Percentiles rank a stretch among this genome's conserved stretches.
Conservation (phyloP, 2,329 filamentous ascomycete species). For the Aaosphaeria arxii region DNA sequence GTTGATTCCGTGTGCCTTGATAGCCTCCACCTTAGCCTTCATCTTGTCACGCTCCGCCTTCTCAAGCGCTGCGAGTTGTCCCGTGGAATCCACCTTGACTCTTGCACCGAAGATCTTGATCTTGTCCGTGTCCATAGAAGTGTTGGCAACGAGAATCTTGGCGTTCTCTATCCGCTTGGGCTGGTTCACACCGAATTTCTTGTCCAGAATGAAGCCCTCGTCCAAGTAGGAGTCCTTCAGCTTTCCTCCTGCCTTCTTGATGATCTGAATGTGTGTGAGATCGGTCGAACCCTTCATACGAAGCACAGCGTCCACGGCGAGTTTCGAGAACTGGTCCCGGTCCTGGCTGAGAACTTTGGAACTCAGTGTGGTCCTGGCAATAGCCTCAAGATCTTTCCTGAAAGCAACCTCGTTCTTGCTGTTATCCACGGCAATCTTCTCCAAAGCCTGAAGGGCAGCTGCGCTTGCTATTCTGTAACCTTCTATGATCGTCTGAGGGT, state of each 20-base stretch:
- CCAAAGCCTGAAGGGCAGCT: slow-evolving; percentile 80
- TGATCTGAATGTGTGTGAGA: slow-evolving; percentile 96
- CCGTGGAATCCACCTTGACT: slow-evolving; percentile 93
- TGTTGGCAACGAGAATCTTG: slow-evolving; percentile 97
- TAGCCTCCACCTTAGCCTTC: slow-evolving; percentile 98
- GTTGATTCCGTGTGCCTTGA: slow-evolving; percentile 98
- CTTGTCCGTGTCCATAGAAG: slow-evolving; percentile 99
- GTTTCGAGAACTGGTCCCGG: slow-evolving; percentile 81
- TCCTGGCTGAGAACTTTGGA: slow-evolving; percentile 97
- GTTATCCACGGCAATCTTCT: slow-evolving; percentile 83
- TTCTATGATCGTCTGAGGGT: slow-evolving; percentile 98
- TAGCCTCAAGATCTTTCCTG: slow-evolving; percentile 82
- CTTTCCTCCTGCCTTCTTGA: slow-evolving; percentile 98
- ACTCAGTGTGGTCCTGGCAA: slow-evolving; percentile 92
- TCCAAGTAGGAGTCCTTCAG: slow-evolving; percentile 96
- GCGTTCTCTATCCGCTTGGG: slow-evolving; percentile 96
- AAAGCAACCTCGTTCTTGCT: slow-evolving; percentile 81
- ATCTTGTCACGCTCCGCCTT: slow-evolving; percentile 99
- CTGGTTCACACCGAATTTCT: slow-evolving; percentile 98
- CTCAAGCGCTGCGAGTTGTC: slow-evolving; percentile 96
- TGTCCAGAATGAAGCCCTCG: slow-evolving; percentile 97
- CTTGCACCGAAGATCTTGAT: slow-evolving; percentile 98
- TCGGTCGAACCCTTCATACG: slow-evolving; percentile 87
- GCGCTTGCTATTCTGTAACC: slow-evolving; percentile 95
- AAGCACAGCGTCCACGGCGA: slow-evolving; percentile 88